Evolutionary conservation across 352 stramenopile genomes (phyloP).

Genomic region (Globisporangium abappressorium): DNA sequence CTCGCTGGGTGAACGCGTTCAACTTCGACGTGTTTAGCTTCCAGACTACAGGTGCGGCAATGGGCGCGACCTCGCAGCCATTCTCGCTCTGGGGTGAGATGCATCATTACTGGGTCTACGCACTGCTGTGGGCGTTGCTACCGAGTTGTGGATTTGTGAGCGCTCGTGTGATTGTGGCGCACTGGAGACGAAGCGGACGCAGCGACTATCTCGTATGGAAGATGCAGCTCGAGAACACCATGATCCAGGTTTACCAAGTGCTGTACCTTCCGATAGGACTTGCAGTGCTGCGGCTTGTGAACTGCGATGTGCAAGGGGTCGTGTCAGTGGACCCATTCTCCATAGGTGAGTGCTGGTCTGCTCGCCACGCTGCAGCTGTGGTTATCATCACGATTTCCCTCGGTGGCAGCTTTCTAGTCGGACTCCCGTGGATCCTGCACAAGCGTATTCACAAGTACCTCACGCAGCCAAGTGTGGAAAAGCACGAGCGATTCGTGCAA

Average conservation of each 20-base stretch:
- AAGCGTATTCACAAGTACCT: conserved; percentile 30
- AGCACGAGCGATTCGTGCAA: conserved; percentile 49
- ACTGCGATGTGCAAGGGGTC: conserved; percentile 37
- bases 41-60: conserved; percentile 39
- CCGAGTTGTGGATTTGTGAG: conserved; percentile 19
- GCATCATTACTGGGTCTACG: conserved; percentile 60
- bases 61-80: conserved; percentile 48
- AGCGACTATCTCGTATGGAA: conserved; percentile 27
- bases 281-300: conserved; percentile 52
- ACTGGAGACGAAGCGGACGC: conserved; percentile 20
- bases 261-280: conserved; percentile 63
- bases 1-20: conserved; percentile 50
- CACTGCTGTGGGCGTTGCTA: conserved; percentile 33
- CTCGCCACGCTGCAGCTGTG: conserved; percentile 29
- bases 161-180: conserved; percentile 5
- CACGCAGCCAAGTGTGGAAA: conserved; percentile 23
- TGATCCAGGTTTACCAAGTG: conserved; percentile 45
- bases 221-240: conserved; percentile 38
- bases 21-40: conserved; percentile 60
- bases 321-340: conserved; percentile 47
- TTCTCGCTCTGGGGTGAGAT: conserved; percentile 66
- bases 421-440: conserved; percentile 38
- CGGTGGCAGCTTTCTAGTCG: conserved; percentile 44
- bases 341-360: conserved; percentile 28
- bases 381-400: conserved; percentile 29